Conservation (phyloP, 2,329 filamentous ascomycete genomes). For the Botrytis sinoallii region DNA sequence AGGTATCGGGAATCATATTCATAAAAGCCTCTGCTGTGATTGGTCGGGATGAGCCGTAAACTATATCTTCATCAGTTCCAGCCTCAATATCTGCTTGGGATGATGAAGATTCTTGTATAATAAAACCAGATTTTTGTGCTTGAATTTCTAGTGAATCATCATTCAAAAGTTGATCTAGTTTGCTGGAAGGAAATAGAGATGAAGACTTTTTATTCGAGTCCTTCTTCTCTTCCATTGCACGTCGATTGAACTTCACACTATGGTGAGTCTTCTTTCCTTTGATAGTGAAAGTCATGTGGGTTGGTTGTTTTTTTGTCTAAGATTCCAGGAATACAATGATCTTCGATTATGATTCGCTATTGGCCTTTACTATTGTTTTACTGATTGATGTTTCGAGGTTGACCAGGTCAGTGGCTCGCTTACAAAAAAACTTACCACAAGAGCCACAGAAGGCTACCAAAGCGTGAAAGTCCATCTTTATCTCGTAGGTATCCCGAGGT, state of each 20-base stretch:
- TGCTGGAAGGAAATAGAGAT: conserved; percentile 21
- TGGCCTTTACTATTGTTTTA: conserved; percentile 6
- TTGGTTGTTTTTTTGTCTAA: conserved; percentile 1
- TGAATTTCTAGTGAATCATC: conserved; percentile 22
- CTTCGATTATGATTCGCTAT: conserved; percentile 16
- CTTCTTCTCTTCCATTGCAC: conserved; percentile 24
- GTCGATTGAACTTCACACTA: conserved; percentile 35
- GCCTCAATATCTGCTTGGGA: conserved; percentile 20
- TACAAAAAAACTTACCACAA: not conserved
- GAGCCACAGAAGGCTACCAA: conserved; percentile 2
- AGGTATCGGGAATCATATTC: conserved; percentile 51
- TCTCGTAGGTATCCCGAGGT: not conserved
- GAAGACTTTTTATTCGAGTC: conserved; percentile 5
- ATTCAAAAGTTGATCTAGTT: conserved; percentile 19
- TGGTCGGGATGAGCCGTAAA: conserved; percentile 22
- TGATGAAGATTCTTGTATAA: conserved; percentile 24
- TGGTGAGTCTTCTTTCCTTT: conserved; percentile 35
- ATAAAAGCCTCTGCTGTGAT: conserved; percentile 20
- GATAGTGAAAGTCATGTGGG: conserved; percentile 36
- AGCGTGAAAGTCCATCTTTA: not conserved
- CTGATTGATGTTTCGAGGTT: not conserved
- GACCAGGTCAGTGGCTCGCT: conserved; percentile 15
- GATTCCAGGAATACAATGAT: conserved; percentile 6
- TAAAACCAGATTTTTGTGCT: conserved; percentile 21
- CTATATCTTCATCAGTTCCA: conserved; percentile 11